Base-by-base conservation (phyloP, 164 flowering plant species). In the Magnolia sinica region DNA sequence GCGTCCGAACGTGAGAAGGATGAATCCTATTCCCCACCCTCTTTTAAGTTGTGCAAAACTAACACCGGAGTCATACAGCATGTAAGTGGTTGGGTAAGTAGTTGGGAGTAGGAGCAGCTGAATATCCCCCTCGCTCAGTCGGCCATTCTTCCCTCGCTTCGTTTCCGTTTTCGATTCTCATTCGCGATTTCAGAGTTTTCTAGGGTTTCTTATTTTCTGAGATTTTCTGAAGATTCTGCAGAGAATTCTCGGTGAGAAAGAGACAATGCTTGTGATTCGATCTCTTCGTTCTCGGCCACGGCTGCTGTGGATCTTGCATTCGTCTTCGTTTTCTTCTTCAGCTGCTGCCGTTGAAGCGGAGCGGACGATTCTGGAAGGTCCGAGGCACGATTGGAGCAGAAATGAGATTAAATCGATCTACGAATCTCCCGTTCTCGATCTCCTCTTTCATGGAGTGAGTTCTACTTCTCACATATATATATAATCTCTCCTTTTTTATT, bases 381-480 rank as follows among this genome's bases (percentile, higher is more conserved):
- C 92, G 2, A 86, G 99, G 59, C 86, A 91, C 64, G 90, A 96
- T 52, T 96, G 99, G 99, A 79, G 79, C 22, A 83, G 85, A 73
- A 82, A 84, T 0, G 87, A 91, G 74, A 88, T 96, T 80, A 89
- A 87, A 50, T 86, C 90, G 77, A 71, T 94, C 55, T 91, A 94
- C 78, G 92, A 90, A 76, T 94, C 98, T 72, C 99, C 99, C 19
- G 73, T 92, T 78, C 95, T 96, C 67, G 98, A 96, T 85, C 98
- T 96, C 75, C 97, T 96, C 74, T 94, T 92, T 83, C 96, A 92
- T 79, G 98, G 97, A 19, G 98, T 96, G n/a, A 72, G 88, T 83
- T 55, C 65, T 69, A 29, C 58, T 77, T 63, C n/a, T n/a, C n/a
- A 4, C 4, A 64, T 68, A 77, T 24, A 24, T 24, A 24, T 73